phyloP scores from a whole-genome alignment of 2,329 filamentous ascomycete genomes.

The Claviceps capensis region DNA sequence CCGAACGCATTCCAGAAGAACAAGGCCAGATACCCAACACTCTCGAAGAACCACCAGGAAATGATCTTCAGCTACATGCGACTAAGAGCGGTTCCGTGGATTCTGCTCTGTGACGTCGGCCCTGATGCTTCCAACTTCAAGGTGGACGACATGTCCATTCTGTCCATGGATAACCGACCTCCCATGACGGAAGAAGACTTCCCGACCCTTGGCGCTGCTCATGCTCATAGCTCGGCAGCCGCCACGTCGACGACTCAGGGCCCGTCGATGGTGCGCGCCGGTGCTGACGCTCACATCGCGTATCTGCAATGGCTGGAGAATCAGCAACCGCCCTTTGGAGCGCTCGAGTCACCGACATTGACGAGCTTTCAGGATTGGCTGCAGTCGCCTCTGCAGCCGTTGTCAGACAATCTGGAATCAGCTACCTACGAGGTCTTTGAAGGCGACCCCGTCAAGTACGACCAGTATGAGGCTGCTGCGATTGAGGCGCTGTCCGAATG shows the following conservation, averaged over 20 bases:
- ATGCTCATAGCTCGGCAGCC: slow-evolving; percentile 35
- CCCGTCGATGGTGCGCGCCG: slow-evolving; percentile 17
- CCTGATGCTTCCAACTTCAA: slow-evolving; percentile 26
- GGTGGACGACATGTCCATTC: slow-evolving; percentile 10
- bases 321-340: slow-evolving; percentile 53
- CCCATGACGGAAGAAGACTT: slow-evolving; percentile 37
- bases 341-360: slow-evolving; percentile 37
- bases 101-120: slow-evolving; percentile 49
- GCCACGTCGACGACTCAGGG: not conserved
- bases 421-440: slow-evolving; percentile 98
- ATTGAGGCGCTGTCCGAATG: slow-evolving; percentile 71
- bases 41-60: slow-evolving; percentile 46
- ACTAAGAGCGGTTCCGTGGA: slow-evolving; percentile 47
- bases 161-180: slow-evolving; percentile 16
- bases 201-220: slow-evolving; percentile 59
- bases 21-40: slow-evolving; percentile 45
- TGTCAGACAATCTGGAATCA: slow-evolving; percentile 92
- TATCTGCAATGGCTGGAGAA: slow-evolving; percentile 78
- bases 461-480: slow-evolving; percentile 83
- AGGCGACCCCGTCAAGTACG: slow-evolving; percentile 94
- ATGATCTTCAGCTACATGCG: slow-evolving; percentile 51
- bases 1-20: slow-evolving; percentile 45
- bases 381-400: slow-evolving; percentile 83
- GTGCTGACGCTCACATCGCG: slow-evolving; percentile 42
- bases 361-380: slow-evolving; percentile 77